A percentile compares a stretch with the other conserved stretches of the same genome.
Evolutionary conservation across 805 yeast genomes (phyloP).

Genomic region (Suhomyces tanzawaensis): DNA sequence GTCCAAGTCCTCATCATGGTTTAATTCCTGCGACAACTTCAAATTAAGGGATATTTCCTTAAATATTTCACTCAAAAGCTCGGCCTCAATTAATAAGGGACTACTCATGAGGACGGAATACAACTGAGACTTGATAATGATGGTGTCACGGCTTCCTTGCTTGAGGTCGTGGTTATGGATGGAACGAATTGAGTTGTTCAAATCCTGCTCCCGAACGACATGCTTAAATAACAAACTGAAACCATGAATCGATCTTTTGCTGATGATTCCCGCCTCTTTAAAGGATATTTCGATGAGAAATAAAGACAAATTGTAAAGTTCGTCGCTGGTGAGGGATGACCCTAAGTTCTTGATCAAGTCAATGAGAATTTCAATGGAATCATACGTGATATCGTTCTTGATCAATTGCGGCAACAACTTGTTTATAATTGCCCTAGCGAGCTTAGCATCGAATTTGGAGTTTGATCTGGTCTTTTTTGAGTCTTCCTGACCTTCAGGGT

Average conservation of each 20-base stretch:
- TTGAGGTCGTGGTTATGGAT: neutral
- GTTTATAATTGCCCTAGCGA: constrained; percentile 33
- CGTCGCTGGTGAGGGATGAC: constrained; percentile 32
- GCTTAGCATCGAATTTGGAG: constrained; percentile 9
- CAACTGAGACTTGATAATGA: constrained; percentile 6
- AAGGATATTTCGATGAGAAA: constrained; percentile 38
- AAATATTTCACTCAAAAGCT: constrained; percentile 6
- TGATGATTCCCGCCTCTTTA: constrained; percentile 41
- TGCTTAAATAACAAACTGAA: constrained; percentile 41
- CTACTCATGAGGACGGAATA: constrained; percentile 8
- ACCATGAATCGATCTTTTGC: constrained; percentile 50
- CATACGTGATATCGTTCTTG: constrained; percentile 41
- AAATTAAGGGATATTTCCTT: constrained; percentile 5
- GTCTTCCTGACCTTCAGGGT: neutral
- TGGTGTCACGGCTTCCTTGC: constrained; percentile 1
- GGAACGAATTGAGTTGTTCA: constrained; percentile 6
- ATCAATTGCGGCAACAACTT: constrained; percentile 39
- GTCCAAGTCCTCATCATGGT: constrained; percentile 37
- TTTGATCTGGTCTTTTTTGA: neutral
- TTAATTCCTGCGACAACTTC: constrained; percentile 1
- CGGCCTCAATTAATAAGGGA: constrained; percentile 2
- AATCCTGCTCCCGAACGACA: constrained; percentile 1
- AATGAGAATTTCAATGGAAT: constrained; percentile 57
- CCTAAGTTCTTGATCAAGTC: constrained; percentile 56
- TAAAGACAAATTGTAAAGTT: constrained; percentile 25